Evolutionary conservation across 352 stramenopile genomes (phyloP).

Genomic region (Phytophthora chlamydospora): DNA sequence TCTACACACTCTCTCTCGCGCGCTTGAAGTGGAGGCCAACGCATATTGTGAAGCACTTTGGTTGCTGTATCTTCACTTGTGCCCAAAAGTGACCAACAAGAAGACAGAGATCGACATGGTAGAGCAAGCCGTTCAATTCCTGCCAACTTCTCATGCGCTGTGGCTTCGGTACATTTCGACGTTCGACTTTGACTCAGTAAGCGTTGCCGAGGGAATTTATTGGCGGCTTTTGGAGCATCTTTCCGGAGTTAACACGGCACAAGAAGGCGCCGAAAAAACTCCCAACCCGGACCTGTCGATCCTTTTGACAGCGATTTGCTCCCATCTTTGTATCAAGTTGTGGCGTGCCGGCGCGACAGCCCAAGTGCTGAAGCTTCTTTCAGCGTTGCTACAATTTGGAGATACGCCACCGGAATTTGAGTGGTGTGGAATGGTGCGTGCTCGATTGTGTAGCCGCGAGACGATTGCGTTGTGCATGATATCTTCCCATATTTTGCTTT

Average conservation of each 20-base stretch:
- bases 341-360: constrained; percentile 34
- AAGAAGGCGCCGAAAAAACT: constrained; percentile 8
- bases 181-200: constrained; percentile 45
- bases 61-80: constrained; percentile 51
- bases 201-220: constrained; percentile 36
- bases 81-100: constrained; percentile 26
- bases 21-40: constrained; percentile 51
- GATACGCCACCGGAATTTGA: constrained; percentile 24
- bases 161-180: constrained; percentile 51
- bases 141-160: constrained; percentile 43
- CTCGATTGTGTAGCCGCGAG: constrained; percentile 28
- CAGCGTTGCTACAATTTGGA: constrained; percentile 33
- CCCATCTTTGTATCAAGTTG: constrained; percentile 45
- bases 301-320: constrained; percentile 39
- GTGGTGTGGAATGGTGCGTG: constrained; percentile 33
- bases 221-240: constrained; percentile 45
- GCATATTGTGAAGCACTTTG: constrained; percentile 52
- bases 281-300: constrained; percentile 27
- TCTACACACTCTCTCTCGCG: constrained; percentile 46
- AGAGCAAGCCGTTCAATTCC: constrained; percentile 49
- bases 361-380: constrained; percentile 28
- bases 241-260: constrained; percentile 13
- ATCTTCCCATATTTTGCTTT: constrained; percentile 34
- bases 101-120: constrained; percentile 45
- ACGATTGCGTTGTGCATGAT: constrained; percentile 26